Percentiles rank a stretch among this genome's conserved stretches.
Evolutionary conservation across 2,329 filamentous ascomycete genomes (phyloP).

Genomic region (Dactylellina parvicollis): DNA sequence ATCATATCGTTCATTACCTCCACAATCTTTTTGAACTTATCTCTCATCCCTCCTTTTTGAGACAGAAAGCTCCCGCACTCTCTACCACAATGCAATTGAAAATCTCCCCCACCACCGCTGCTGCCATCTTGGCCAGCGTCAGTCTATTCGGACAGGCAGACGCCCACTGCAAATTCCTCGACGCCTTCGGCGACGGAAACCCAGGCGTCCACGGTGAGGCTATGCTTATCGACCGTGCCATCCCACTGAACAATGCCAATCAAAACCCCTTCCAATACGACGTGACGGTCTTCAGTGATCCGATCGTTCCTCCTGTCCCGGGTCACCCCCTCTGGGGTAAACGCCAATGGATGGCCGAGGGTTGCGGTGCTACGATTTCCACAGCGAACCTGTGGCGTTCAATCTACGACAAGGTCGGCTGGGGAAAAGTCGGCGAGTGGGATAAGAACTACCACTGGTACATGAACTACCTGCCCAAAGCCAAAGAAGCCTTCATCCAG

Average conservation of each 20-base stretch:
- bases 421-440: slow-evolving; percentile 3
- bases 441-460: slow-evolving; percentile 14
- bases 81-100: not conserved
- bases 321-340: not conserved
- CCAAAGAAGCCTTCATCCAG: not conserved
- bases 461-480: not conserved
- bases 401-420: not conserved
- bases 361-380: slow-evolving; percentile 9
- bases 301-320: not conserved
- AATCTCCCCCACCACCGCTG: not conserved
- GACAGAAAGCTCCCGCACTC: too few species aligned
- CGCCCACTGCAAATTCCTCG: slow-evolving; percentile 11
- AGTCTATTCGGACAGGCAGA: not conserved
- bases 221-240: not conserved
- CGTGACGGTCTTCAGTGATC: slow-evolving; percentile 6
- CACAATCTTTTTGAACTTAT: too few species aligned
- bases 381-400: slow-evolving; percentile 3
- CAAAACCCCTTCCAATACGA: slow-evolving; percentile 7
- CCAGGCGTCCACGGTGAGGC: slow-evolving; percentile 6
- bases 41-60: too few species aligned
- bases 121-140: not conserved
- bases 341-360: not conserved
- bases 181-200: slow-evolving; percentile 7
- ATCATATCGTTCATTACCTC: too few species aligned
- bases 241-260: not conserved